Base-by-base conservation (phyloP, 495 filamentous ascomycete genomes). In the Amorphotheca resinae region DNA sequence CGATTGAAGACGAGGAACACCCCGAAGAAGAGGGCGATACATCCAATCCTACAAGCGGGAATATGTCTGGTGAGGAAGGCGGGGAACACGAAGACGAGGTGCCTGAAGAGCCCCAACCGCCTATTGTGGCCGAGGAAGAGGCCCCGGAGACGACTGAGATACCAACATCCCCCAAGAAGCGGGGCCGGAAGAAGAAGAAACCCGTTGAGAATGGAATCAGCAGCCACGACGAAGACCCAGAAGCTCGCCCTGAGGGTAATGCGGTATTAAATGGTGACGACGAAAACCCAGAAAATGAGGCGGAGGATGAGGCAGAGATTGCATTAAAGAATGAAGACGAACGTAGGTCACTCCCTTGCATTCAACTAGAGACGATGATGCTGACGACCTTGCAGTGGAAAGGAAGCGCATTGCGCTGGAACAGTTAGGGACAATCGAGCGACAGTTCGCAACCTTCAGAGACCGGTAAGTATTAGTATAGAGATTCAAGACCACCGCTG, bases 391-490 rank as follows among this genome's bases (percentile, higher is more conserved):
- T 44, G 38, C 55, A 95, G 89, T 81, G 37, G 70, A 79, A 44
- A 82, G 77, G 54, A 88, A 87, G 60, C 80, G 76, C 56, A 72
- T 73, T 23, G 89, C 89, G 0, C 79, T 87, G 67, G 84, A 88
- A 33, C 77, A 85, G 33, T 64, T 95, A 18, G 65, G 72, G 11
- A 68, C 71, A 17, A 78, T 96, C 37, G 89, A 96, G 59, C 76
- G 75, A 55, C 78, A 87, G 49, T 96, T 95, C 61, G 76, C 79
- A 45, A 74, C 76, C 18, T 80, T 95, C 51, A 73, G 85, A 52
- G 86, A 94, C 52, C 86, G 82, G 88, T 94, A 63, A 64, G 79
- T 49, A 9, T 18, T 15, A 35, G n/a, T 18, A 22, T 20, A 32
- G 17, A 33, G 32, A 15, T 34, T n/a, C 2, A 15, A 25, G 11